Base-by-base conservation (phyloP, 106 monocot genomes). In the Chionographis japonica region DNA sequence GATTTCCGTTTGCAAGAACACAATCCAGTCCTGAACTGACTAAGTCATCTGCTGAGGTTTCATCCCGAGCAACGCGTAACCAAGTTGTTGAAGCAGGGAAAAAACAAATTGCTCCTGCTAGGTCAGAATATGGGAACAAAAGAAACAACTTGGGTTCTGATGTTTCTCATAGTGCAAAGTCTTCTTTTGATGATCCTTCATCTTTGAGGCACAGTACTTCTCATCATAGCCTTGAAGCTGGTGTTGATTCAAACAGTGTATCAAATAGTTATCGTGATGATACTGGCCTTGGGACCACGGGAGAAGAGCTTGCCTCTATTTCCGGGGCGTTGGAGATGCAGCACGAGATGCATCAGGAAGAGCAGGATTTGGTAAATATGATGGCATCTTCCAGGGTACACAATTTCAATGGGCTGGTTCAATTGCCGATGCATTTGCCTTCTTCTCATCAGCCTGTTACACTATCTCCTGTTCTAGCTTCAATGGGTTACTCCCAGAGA, bases 11-110 rank as follows among this genome's bases (percentile, higher is more conserved):
- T 75, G 74, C 78, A 42, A 86, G 95, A 76, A 89, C 91, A 36
- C 86, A 61, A 13, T 95, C 95, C 14, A 95, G 88, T 72, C 91
- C 95, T 52, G 88, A 86, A 37, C 73, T 95, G 56, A 82, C 79
- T 20, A 83, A 80, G 53, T 27, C 90, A 54, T 79, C 85, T 58
- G 19, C 65, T 15, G 79, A 76, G 6, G 58, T 68, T 56, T 67
- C 70, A 3, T 68, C 77, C 72, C 61, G 50, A 58, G 75, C 61
- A n/a, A 80, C 75, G 54, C 81, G 15, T 51, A 66, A n/a, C 56
- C 69, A 65, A 74, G 62, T 72, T 18, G 37, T 66, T 46, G 77
- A 83, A 37, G 60, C 60, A n/a, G 68, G 56, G 13, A 83, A 90
- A 81, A 69, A 65, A 27, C 61, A 74, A 17, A 55, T 75, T 50